Percentiles rank a stretch among this genome's conserved stretches.
These are phyloP conservation scores for Brachypodium distachyon DNA, from an alignment of 202 grass and related monocot genomes.

Conservation along the genomic window DNA sequence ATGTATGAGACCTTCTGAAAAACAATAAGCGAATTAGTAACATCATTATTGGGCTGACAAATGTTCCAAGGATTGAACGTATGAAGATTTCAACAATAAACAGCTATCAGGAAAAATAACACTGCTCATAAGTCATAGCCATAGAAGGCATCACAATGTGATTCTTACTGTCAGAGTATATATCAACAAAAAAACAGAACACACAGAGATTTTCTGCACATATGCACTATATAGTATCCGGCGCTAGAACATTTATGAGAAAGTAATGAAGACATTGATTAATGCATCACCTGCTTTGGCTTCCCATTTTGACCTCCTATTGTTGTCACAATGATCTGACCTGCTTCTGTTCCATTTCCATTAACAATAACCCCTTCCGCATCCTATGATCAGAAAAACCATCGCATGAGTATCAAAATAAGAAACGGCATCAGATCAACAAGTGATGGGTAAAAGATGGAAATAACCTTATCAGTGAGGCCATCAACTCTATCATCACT, in stretches of 20 bases:
- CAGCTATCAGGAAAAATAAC: not conserved
- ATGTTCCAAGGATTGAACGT: not conserved
- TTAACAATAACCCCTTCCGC: conserved; percentile 42
- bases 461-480: conserved; percentile 69
- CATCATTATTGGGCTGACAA: conserved; percentile 1
- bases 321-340: conserved; percentile 84
- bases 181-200: not conserved
- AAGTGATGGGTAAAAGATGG: not conserved
- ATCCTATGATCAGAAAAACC: conserved; percentile 45
- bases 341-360: conserved; percentile 73
- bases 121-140: not conserved
- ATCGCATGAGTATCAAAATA: conserved; percentile 10
- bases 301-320: conserved; percentile 85
- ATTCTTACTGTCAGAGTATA: not conserved
- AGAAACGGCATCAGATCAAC: conserved; percentile 3
- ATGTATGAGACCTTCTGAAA: conserved; percentile 95
- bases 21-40: conserved; percentile 28
- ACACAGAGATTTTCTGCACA: not conserved
- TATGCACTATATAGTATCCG: not conserved
- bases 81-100: not conserved
- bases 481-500: conserved; percentile 69
- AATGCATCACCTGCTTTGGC: conserved; percentile 77
- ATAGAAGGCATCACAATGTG: not conserved
- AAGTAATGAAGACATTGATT: not conserved
- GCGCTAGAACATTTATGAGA: not conserved